Evolutionary conservation across 495 filamentous ascomycete species (phyloP).

Genomic region (Lepraria neglecta): DNA sequence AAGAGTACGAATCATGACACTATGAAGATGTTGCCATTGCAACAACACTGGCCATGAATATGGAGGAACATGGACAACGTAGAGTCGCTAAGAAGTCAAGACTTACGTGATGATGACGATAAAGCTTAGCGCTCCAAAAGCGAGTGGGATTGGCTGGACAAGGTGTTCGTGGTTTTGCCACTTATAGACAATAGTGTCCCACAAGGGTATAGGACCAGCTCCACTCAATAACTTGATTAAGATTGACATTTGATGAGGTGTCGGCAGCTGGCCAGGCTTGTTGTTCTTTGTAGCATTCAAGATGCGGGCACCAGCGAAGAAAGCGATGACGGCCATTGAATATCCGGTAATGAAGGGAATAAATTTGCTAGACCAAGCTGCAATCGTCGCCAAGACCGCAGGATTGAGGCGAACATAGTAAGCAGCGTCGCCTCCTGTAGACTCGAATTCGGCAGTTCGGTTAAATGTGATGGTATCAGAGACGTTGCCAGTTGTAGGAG

Average conservation of each 20-base stretch:
- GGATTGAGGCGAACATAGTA: conserved; percentile 20
- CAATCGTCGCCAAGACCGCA: conserved; percentile 12
- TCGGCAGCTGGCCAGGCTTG: neutral
- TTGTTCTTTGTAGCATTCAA: neutral
- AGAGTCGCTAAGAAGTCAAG: neutral
- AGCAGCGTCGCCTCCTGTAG: conserved; percentile 10
- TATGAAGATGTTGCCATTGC: neutral
- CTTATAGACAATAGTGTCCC: neutral
- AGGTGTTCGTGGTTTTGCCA: neutral
- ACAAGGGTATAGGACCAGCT: neutral
- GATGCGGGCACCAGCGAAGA: neutral
- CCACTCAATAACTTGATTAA: neutral
- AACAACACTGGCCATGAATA: neutral
- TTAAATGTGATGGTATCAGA: neutral
- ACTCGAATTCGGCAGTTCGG: neutral
- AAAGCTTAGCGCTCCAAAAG: conserved; percentile 1
- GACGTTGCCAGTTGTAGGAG: neutral
- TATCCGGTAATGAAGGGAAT: conserved; percentile 18
- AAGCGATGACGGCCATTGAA: conserved; percentile 15
- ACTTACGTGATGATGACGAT: neutral
- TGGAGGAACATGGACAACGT: neutral
- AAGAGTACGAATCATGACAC: neutral
- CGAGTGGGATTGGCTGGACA: neutral
- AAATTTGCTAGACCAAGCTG: conserved; percentile 14
- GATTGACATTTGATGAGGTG: neutral